Conservation (phyloP, 495 filamentous ascomycete genomes). For the Rostrohypoxylon terebratum region DNA sequence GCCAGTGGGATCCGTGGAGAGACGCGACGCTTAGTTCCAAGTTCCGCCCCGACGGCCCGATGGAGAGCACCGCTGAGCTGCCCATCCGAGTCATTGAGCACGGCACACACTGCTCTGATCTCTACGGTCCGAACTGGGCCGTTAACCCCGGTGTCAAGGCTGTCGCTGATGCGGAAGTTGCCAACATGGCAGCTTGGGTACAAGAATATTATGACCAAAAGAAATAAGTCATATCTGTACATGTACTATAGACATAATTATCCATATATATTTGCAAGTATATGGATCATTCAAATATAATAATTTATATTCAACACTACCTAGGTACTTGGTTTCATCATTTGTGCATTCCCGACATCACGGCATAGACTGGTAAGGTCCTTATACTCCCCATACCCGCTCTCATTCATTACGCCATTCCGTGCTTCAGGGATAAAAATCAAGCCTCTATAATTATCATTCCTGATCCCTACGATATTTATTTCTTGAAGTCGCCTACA, state of each 20-base stretch:
- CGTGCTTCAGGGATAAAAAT: no score
- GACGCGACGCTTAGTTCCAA: conserved; percentile 54
- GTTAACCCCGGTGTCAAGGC: conserved; percentile 53
- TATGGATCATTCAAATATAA: background rate
- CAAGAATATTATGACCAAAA: conserved; percentile 56
- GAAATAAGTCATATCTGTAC: conserved; percentile 31
- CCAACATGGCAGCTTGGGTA: conserved; percentile 56
- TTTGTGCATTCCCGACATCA: no score
- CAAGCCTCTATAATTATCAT: no score
- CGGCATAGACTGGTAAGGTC: background rate
- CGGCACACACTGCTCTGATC: conserved; percentile 58
- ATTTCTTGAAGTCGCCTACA: no score
- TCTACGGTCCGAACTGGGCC: conserved; percentile 62
- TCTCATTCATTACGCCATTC: no score
- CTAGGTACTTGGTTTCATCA: background rate
- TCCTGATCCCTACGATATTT: no score
- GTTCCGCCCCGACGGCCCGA: conserved; percentile 57
- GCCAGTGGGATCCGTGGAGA: conserved; percentile 60
- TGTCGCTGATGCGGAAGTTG: conserved; percentile 50
- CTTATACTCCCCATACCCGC: background rate
- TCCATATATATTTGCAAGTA: background rate
- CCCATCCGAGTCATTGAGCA: conserved; percentile 52
- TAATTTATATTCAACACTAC: background rate
- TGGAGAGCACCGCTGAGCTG: conserved; percentile 49
- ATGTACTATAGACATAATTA: conserved; percentile 14